phyloP scores from a whole-genome alignment of 148 eudicot species.

The Arctostaphylos glauca region DNA sequence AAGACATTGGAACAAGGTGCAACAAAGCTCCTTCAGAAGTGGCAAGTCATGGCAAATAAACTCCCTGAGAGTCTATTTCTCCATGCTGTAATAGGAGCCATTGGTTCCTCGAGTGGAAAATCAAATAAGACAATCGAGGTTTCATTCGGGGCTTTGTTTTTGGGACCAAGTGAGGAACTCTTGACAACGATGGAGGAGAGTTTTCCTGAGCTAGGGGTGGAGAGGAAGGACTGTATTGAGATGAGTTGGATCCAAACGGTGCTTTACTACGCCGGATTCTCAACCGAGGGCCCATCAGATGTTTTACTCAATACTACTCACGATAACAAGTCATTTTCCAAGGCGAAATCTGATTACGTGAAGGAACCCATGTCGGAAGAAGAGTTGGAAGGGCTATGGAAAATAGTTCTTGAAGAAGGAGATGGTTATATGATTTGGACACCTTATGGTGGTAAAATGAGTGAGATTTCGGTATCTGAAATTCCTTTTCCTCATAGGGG shows the following conservation, averaged over 20 bases:
- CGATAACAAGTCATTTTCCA: constrained; percentile 28
- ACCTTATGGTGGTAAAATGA: constrained; percentile 43
- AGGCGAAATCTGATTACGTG: constrained; percentile 18
- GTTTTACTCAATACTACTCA: constrained; percentile 22
- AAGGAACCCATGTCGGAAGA: constrained; percentile 31
- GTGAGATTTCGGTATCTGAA: constrained; percentile 22
- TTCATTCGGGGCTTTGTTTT: constrained; percentile 25
- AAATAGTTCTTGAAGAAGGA: constrained; percentile 32
- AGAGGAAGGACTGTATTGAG: constrained; percentile 29
- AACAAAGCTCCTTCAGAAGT: neutral
- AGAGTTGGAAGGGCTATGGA: constrained; percentile 28
- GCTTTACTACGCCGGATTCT: constrained; percentile 22
- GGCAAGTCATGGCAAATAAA: constrained; percentile 13
- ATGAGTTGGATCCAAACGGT: constrained; percentile 43
- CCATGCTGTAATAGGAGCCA: neutral
- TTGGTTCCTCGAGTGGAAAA: neutral
- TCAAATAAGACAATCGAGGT: constrained; percentile 16
- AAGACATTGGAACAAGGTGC: constrained; percentile 10
- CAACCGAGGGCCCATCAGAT: constrained; percentile 14
- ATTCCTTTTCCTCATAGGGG: constrained; percentile 42
- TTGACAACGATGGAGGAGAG: constrained; percentile 23
- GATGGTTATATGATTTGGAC: constrained; percentile 28
- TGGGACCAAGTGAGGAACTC: constrained; percentile 29
- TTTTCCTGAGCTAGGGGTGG: constrained; percentile 37
- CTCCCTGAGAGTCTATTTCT: neutral